Percentiles rank a stretch among this genome's conserved stretches.
Conservation (phyloP, 495 filamentous ascomycete genomes). For the Hypoxylon subgilvum region DNA sequence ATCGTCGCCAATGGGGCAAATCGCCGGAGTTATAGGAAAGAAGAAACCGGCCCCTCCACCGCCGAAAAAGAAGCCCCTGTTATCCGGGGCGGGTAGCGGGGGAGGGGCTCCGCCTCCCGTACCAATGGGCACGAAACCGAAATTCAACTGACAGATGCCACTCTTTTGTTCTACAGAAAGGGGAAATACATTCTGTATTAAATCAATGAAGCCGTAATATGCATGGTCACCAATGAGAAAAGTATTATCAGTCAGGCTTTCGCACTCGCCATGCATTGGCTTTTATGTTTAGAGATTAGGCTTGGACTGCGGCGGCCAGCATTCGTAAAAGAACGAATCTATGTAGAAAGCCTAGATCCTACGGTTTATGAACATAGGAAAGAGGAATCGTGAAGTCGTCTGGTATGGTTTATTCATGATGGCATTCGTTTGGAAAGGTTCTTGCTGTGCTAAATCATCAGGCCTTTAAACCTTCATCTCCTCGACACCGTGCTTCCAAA, state of each 20-base stretch:
- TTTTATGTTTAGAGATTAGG: conserved; percentile 19
- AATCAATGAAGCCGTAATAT: no score
- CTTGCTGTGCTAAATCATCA: conserved; percentile 2
- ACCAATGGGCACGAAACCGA: conserved; percentile 51
- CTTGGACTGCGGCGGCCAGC: conserved; percentile 14
- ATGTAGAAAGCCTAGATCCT: conserved; percentile 10
- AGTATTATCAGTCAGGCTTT: not conserved
- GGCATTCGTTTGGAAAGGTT: conserved; percentile 18
- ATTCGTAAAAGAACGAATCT: conserved; percentile 28
- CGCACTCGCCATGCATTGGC: conserved; percentile 8
- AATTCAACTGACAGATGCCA: conserved; percentile 37
- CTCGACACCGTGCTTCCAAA: conserved; percentile 95
- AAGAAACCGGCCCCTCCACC: conserved; percentile 76
- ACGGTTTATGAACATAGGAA: conserved; percentile 23
- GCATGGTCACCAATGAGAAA: conserved; percentile 7
- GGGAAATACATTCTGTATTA: not conserved
- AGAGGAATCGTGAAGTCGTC: conserved; percentile 28
- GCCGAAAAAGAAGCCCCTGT: conserved; percentile 64
- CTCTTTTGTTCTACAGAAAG: no score
- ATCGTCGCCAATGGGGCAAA: conserved; percentile 33
- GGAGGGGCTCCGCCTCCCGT: conserved; percentile 55
- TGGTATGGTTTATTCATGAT: conserved; percentile 20
- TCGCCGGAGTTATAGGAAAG: conserved; percentile 44
- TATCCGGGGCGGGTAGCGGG: conserved; percentile 18
- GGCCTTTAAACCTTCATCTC: conserved; percentile 87